These are phyloP conservation scores for Dendrobium catenatum DNA, from an alignment of 106 monocot genomes.

Conservation along the genomic window DNA sequence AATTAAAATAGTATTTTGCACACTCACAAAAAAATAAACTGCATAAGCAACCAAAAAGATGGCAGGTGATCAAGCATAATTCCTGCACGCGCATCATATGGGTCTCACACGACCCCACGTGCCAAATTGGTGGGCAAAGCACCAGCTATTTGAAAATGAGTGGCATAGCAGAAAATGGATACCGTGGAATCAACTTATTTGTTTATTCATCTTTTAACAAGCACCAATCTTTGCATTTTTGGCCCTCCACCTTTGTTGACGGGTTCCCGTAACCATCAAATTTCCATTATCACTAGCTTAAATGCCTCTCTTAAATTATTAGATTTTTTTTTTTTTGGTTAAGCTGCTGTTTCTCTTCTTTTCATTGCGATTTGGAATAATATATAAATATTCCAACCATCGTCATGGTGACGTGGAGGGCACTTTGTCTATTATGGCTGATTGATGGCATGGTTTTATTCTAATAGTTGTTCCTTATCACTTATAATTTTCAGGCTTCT, in stretches of 20 bases:
- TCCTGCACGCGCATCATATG: no score
- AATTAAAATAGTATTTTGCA: neutral
- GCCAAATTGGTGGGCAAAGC: neutral
- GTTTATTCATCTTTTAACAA: neutral
- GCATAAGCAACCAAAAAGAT: neutral
- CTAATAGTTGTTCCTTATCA: neutral
- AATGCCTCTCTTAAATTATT: neutral
- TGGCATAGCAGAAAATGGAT: neutral
- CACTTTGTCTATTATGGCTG: neutral
- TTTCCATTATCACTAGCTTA: neutral
- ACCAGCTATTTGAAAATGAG: neutral
- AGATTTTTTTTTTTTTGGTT: neutral
- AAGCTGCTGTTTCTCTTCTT: neutral
- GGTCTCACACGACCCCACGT: neutral
- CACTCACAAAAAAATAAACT: neutral
- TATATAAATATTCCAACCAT: neutral
- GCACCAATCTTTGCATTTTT: neutral
- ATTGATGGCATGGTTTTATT: neutral
- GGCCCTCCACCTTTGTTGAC: neutral
- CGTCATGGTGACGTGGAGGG: neutral
- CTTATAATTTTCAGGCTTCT: neutral
- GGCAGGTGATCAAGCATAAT: no score
- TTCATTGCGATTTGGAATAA: slow-evolving; percentile 1
- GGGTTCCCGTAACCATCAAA: neutral
- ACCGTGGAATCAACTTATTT: neutral